Evolutionary conservation across 805 yeast genomes (phyloP), one percentile per base, ranked within the genome.

Genomic region (Sugiyamaella lignohabitans): DNA sequence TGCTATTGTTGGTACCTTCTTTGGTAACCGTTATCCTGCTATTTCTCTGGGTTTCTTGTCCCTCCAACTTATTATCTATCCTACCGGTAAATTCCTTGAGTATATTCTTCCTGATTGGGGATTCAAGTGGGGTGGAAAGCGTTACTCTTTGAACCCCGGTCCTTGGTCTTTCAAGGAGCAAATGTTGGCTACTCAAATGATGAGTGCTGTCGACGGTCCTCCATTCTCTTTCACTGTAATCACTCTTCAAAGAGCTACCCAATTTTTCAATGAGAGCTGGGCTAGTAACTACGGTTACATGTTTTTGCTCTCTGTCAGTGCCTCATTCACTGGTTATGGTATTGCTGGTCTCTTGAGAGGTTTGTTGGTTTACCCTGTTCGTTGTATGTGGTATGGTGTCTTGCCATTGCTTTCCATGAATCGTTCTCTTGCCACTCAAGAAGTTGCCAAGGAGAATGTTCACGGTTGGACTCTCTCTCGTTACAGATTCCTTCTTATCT

Each of bases 271-370:
- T 30, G 24, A 41, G 6, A 36, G 16, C 8, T 48, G 51, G 51
- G 52, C 51, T 60, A 64, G 66, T 10, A 47, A 53, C 14, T 71
- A 75, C 60, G 75, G 79, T 1, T 82, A 72, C 60, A 81, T 78
- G 61, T 53, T 79, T 11, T 53, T 78, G 30, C 66, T 81, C 29
- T 64, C 75, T 1, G 52, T 79, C 3, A 71, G 82, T 2, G 71
- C 84, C 1, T 82, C 80, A 58, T 77, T 76, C 51, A 63, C 82
- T 53, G 88, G 87, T 20, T 76, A 79, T 56, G 81, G 84, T 1
- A 73, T 82, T 59, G 85, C 87, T 4, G 82, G 84, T 42, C 57
- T 81, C 18, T 71, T 80, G 71, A 72, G 83, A 56, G 73, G 75
- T 49, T 74, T 81, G 27, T 71, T 71, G 2, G 72, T 79, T 5